phyloP scores from a whole-genome alignment of 2,329 filamentous ascomycete genomes.

The Zarea fungicola region DNA sequence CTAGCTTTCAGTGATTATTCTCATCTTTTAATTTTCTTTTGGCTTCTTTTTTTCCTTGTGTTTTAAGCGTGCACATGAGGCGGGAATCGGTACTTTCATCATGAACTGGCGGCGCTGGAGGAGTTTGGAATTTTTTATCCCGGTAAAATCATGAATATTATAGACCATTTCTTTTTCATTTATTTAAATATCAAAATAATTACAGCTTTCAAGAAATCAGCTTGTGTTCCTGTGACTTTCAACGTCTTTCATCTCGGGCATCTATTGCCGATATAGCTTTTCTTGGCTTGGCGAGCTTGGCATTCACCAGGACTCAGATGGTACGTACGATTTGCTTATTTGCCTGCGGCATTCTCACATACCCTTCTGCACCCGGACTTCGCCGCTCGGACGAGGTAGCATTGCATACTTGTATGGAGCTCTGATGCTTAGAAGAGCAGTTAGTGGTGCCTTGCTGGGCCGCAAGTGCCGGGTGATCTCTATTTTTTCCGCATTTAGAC shows the following conservation, averaged over 20 bases:
- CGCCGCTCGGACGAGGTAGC: not conserved
- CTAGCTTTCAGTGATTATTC: not conserved
- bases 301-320: too few species aligned
- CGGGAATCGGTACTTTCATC: not conserved
- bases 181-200: not conserved
- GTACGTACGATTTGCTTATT: too few species aligned
- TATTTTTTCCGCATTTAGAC: not conserved
- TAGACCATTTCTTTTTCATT: constrained; percentile 2
- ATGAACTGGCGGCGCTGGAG: constrained; percentile 10
- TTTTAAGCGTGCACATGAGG: not conserved
- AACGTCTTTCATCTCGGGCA: not conserved
- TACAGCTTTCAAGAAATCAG: not conserved
- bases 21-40: not conserved
- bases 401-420: not conserved
- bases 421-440: constrained; percentile 8
- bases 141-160: not conserved
- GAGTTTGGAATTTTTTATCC: constrained; percentile 1
- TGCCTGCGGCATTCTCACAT: too few species aligned
- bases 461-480: not conserved
- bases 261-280: not conserved
- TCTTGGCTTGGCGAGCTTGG: not conserved
- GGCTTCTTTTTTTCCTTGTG: not conserved
- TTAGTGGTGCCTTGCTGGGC: too few species aligned
- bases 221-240: not conserved
- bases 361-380: not conserved